These are phyloP conservation scores for Cladophialophora psammophila DNA, from an alignment of 2,329 filamentous ascomycete genomes.

Conservation along the genomic window DNA sequence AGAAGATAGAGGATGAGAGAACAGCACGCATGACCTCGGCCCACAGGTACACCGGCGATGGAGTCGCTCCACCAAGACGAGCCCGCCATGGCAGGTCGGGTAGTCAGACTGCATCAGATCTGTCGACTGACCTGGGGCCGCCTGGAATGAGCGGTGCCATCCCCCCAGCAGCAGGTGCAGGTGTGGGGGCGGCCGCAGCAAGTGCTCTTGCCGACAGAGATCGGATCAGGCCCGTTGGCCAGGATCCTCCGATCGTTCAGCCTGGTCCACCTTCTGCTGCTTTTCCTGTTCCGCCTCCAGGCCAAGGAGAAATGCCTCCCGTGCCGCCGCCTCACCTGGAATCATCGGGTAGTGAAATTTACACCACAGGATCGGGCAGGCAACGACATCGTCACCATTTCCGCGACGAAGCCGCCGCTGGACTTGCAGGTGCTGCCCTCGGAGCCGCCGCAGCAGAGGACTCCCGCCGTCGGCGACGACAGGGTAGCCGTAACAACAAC, in stretches of 20 bases:
- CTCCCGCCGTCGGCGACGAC: conserved; percentile 44
- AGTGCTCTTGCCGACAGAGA: conserved; percentile 39
- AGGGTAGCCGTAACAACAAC: conserved; percentile 38
- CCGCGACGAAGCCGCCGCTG: conserved; percentile 43
- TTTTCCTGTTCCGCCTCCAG: conserved; percentile 32
- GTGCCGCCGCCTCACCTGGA: conserved; percentile 51
- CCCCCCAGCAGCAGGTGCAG: conserved; percentile 30
- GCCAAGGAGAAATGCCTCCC: conserved; percentile 46
- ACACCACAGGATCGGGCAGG: conserved; percentile 41
- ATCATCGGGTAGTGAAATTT: conserved; percentile 47
- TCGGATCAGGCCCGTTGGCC: conserved; percentile 42
- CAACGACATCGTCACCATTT: conserved; percentile 42
- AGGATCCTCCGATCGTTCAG: conserved; percentile 45
- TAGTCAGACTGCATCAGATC: conserved; percentile 40
- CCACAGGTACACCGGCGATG: conserved; percentile 75
- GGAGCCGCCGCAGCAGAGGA: conserved; percentile 45
- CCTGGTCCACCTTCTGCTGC: conserved; percentile 40
- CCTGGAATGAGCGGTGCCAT: conserved; percentile 34
- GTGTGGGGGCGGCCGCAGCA: conserved; percentile 36
- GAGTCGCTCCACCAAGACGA: conserved; percentile 52
- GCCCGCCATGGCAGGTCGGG: conserved; percentile 35
- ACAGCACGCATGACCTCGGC: conserved; percentile 62
- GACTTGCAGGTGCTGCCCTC: conserved; percentile 44
- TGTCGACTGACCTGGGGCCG: conserved; percentile 34
- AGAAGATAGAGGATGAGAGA: conserved; percentile 61